These are phyloP conservation scores for Bruguiera parviflora DNA, from an alignment of 345 rosid species.

Conservation along the genomic window DNA sequence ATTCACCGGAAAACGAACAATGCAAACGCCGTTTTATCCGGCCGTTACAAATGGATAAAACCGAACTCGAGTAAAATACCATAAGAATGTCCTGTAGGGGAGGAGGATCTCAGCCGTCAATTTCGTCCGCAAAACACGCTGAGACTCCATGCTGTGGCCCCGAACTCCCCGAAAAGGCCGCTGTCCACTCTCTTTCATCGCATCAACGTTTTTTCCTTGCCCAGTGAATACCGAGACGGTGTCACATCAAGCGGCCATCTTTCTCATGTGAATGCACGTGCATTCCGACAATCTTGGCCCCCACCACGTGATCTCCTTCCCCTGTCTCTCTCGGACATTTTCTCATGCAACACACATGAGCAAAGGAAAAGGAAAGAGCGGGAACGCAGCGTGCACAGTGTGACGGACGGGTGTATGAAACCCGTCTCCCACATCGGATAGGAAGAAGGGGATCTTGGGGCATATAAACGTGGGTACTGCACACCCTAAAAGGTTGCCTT, in stretches of 20 bases:
- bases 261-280: slow-evolving; percentile 72
- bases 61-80: neutral
- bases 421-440: no score
- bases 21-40: neutral
- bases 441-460: no score
- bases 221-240: slow-evolving; percentile 26
- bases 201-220: slow-evolving; percentile 26
- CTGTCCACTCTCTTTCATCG: slow-evolving; percentile 6
- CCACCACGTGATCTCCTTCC: slow-evolving; percentile 45
- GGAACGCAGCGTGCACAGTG: slow-evolving; percentile 16
- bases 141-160: neutral
- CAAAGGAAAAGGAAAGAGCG: neutral
- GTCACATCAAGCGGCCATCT: slow-evolving; percentile 1
- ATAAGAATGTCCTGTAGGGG: slow-evolving; percentile 10
- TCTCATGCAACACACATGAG: neutral
- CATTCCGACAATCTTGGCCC: slow-evolving; percentile 31
- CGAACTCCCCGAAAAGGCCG: no score
- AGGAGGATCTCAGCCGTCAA: slow-evolving; percentile 38
- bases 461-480: no score
- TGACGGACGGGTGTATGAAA: no score
- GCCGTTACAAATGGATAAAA: neutral
- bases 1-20: no score
- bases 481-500: no score
- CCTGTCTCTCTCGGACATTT: neutral
- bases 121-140: slow-evolving; percentile 18